A percentile compares a stretch with the other conserved stretches of the same genome.
Conservation (phyloP, 768 basidiomycete species). For the Gloeophyllum trabeum region DNA sequence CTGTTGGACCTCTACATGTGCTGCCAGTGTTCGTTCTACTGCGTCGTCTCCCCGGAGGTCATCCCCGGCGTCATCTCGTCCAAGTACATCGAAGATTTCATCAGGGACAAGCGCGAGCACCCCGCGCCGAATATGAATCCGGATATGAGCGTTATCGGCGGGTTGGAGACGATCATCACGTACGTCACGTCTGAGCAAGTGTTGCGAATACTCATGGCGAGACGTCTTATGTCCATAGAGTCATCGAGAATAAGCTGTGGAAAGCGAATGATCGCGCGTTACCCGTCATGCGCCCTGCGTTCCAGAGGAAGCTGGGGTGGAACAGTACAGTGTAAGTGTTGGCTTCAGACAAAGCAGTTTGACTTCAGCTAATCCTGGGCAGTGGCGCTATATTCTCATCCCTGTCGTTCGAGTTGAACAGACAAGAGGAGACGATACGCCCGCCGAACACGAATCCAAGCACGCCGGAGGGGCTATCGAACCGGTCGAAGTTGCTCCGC, state of each 20-base stretch:
- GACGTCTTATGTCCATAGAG: conserved; percentile 38
- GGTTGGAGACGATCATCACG: conserved; percentile 59
- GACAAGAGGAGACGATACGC: conserved; percentile 32
- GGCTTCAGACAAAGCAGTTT: conserved; percentile 28
- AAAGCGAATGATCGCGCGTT: conserved; percentile 51
- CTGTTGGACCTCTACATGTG: conserved; percentile 73
- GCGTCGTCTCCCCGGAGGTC: conserved; percentile 47
- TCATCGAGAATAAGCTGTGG: conserved; percentile 71
- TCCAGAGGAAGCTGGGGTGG: conserved; percentile 62
- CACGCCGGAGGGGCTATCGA: conserved; percentile 33
- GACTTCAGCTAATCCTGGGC: conserved; percentile 7
- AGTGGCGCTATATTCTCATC: no score
- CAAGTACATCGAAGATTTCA: conserved; percentile 50
- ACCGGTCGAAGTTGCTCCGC: conserved; percentile 54
- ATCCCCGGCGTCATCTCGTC: conserved; percentile 66
- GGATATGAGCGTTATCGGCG: conserved; percentile 41
- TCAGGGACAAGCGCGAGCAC: conserved; percentile 46
- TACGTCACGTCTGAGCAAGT: conserved; percentile 16
- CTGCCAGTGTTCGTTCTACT: conserved; percentile 74
- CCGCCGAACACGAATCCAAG: conserved; percentile 43
- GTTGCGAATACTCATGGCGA: conserved; percentile 6
- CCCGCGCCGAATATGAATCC: conserved; percentile 44
- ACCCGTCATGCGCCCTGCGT: conserved; percentile 38
- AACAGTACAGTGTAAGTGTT: conserved; percentile 34
- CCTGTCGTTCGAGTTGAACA: conserved; percentile 8